Evolutionary conservation across 1,284 basidiomycete species (phyloP), one percentile per base, ranked within the genome.

Genomic region (Acaromyces ingoldii): DNA sequence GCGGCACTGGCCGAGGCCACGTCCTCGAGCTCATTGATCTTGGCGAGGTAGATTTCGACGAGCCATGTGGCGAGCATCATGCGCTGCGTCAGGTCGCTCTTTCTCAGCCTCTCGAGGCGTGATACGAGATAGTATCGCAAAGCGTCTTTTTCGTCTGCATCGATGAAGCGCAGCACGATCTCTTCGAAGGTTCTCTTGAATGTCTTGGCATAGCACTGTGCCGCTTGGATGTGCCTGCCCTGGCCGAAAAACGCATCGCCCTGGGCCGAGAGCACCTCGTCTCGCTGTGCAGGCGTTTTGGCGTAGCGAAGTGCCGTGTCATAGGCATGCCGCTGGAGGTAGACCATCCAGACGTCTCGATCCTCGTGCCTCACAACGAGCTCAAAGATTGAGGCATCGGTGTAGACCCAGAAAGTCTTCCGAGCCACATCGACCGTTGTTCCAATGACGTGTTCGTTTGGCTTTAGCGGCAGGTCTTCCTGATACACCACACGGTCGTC

Each of bases 61-160:
- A 98, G 85, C 95, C 95, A 99, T 0, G 92, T 97, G 1, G 95
- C 91, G 6, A 99, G 80, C 87, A 98, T 93, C 86, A 93, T 91
- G 29, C 95, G 82, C 75, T 96, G 91, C 0, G 89, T 91, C 41
- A 89, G 66, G 65, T 95, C 90, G 39, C 82, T 83, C 78, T 87
- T 89, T 55, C 78, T 84, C 78, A 74, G 84, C 82, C 88, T 80
- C 71, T 96, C 91, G 38, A 99, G 79, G 25, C 90, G 82, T 19
- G 89, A 86, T 15, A 89, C 85, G 10, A 99, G 80, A 75, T 96
- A 99, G 48, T 88, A 88, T 31, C 95, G 80, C 53, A 98, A 78
- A 0, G 91, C 87, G 75, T 98, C 95, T n/a, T 88, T 82, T 77
- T 97, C 92, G 3, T 85, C 85, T 7, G 81, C 85, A 70, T 97